Percentiles rank a stretch among this genome's conserved stretches.
phyloP scores from a whole-genome alignment of 2,329 filamentous ascomycete genomes.

The Lojkania enalia region DNA sequence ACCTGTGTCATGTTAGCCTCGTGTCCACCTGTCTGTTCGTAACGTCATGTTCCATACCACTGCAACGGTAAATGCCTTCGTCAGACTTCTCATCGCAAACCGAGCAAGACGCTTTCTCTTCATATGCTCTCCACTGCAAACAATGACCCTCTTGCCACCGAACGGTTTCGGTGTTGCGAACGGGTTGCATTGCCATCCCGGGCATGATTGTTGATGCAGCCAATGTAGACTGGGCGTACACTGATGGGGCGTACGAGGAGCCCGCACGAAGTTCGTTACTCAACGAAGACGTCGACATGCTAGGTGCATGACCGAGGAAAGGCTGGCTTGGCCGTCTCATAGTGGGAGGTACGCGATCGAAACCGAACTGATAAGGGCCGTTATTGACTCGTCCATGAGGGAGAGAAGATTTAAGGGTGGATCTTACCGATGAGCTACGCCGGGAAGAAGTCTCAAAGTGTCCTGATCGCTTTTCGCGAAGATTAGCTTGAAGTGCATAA shows the following conservation, averaged over 20 bases:
- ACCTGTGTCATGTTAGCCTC: constrained; percentile 45
- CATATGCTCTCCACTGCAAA: constrained; percentile 66
- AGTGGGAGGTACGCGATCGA: constrained; percentile 69
- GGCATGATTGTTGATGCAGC: constrained; percentile 88
- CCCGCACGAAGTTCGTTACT: constrained; percentile 55
- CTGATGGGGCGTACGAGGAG: constrained; percentile 72
- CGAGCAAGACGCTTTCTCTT: constrained; percentile 65
- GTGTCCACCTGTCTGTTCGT: constrained; percentile 7
- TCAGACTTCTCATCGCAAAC: constrained; percentile 75
- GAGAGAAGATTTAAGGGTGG: not conserved
- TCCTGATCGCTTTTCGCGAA: constrained; percentile 91
- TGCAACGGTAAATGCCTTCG: constrained; percentile 76
- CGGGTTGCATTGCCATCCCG: constrained; percentile 77
- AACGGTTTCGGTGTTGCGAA: constrained; percentile 75
- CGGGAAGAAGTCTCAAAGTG: constrained; percentile 84
- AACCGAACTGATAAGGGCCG: constrained; percentile 61
- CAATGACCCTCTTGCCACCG: constrained; percentile 87
- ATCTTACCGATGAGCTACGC: constrained; percentile 75
- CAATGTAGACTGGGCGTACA: constrained; percentile 83
- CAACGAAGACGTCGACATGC: constrained; percentile 67
- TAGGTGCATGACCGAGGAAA: constrained; percentile 68
- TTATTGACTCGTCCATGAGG: constrained; percentile 29
- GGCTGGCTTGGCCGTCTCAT: constrained; percentile 67
- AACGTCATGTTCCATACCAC: constrained; percentile 46
- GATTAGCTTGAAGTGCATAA: constrained; percentile 79